A percentile compares a stretch with the other conserved stretches of the same genome.
phyloP scores from a whole-genome alignment of 495 filamentous ascomycete species.

The Penicillium maclennaniae region DNA sequence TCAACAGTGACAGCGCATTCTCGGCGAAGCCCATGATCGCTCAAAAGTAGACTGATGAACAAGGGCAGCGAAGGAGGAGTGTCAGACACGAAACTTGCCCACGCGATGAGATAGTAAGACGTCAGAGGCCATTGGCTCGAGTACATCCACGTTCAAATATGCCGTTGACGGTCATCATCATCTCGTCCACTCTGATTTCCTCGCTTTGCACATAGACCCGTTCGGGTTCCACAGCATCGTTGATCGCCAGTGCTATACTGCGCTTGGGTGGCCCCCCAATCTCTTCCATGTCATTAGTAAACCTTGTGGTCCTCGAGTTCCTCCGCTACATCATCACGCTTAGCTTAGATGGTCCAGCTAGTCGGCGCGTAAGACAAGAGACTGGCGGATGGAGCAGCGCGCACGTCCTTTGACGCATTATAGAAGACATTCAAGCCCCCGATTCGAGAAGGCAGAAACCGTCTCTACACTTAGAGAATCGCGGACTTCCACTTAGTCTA shows the following conservation, averaged over 20 bases:
- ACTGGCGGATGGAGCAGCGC: too few species aligned
- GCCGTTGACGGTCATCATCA: too few species aligned
- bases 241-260: neutral
- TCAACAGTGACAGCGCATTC: slow-evolving; percentile 28
- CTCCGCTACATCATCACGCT: neutral
- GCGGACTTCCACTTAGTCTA: neutral
- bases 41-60: too few species aligned
- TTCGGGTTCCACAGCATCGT: neutral
- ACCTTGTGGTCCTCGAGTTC: too few species aligned
- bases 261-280: too few species aligned
- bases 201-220: neutral
- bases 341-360: neutral
- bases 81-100: neutral
- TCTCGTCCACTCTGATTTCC: neutral
- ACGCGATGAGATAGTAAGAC: slow-evolving; percentile 6
- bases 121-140: slow-evolving; percentile 11
- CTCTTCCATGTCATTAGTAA: too few species aligned
- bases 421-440: slow-evolving; percentile 1
- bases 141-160: neutral
- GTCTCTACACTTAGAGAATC: neutral
- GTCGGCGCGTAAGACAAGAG: neutral
- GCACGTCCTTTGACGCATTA: neutral
- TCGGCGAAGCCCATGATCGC: slow-evolving; percentile 30
- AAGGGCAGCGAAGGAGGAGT: neutral
- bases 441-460: neutral